Percentiles rank a stretch among this genome's conserved stretches.
phyloP scores from a whole-genome alignment of 1,284 basidiomycete species.

The Neonothopanus nambi region DNA sequence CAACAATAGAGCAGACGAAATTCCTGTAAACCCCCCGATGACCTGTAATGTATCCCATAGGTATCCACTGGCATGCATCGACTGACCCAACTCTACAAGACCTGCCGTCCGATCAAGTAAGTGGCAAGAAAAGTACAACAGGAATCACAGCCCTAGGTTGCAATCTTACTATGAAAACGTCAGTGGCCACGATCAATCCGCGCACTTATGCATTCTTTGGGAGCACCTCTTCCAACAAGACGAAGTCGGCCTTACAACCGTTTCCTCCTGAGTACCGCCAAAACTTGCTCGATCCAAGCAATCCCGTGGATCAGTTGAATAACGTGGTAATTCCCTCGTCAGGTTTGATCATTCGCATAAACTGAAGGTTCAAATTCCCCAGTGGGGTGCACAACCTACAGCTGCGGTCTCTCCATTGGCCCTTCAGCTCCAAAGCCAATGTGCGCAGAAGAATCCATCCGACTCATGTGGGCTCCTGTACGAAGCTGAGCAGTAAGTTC shows the following conservation, averaged over 20 bases:
- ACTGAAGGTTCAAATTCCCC: neutral
- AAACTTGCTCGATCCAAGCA: neutral
- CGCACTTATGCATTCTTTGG: neutral
- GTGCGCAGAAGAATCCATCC: neutral
- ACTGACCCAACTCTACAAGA: neutral
- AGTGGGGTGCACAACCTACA: slow-evolving; percentile 1
- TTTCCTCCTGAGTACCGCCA: neutral
- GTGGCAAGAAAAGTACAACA: neutral
- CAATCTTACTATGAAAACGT: neutral
- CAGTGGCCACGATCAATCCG: neutral
- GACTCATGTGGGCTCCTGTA: neutral
- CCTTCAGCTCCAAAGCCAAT: neutral
- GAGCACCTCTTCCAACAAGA: neutral
- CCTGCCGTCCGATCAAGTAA: neutral
- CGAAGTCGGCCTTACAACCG: neutral
- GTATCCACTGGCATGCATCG: neutral
- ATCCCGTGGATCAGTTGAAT: neutral
- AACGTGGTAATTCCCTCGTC: neutral
- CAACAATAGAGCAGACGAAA: neutral
- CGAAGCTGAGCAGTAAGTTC: slow-evolving; percentile 4
- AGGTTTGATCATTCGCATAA: neutral
- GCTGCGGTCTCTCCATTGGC: neutral
- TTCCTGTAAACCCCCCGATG: neutral
- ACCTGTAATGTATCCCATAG: neutral
- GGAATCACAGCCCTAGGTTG: slow-evolving; percentile 5